Percentiles rank a stretch among this genome's conserved stretches.
phyloP scores from a whole-genome alignment of 2,329 filamentous ascomycete species.

The Alternaria arbusti region DNA sequence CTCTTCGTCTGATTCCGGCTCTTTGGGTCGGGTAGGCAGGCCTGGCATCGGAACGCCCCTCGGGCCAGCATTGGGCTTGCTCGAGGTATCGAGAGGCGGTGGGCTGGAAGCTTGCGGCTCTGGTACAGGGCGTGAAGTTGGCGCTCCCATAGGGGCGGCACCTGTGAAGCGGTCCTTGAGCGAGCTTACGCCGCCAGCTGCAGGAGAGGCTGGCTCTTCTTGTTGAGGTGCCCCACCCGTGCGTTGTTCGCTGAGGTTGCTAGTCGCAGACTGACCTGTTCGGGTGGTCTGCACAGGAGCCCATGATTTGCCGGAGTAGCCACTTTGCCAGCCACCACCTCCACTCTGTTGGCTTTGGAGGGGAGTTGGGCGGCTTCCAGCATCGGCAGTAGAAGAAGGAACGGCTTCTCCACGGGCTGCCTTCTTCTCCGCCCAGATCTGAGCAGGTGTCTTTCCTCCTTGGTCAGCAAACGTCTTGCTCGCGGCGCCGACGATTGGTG shows the following conservation, averaged over 20 bases:
- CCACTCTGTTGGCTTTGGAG: conserved; percentile 72
- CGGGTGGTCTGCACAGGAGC: conserved; percentile 77
- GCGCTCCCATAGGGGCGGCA: conserved; percentile 64
- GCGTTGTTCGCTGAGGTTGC: conserved; percentile 64
- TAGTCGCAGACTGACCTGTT: conserved; percentile 67
- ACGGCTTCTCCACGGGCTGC: conserved; percentile 72
- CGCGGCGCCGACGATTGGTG: conserved; percentile 75
- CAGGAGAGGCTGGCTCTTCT: conserved; percentile 62
- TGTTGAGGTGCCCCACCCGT: conserved; percentile 62
- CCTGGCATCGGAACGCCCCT: conserved; percentile 80
- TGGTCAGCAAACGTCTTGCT: conserved; percentile 94
- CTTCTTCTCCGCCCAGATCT: conserved; percentile 98
- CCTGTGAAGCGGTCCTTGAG: conserved; percentile 85
- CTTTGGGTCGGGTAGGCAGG: conserved; percentile 65
- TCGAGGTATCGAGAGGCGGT: conserved; percentile 69
- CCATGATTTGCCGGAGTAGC: conserved; percentile 90
- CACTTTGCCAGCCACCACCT: conserved; percentile 82
- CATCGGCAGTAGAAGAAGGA: conserved; percentile 48
- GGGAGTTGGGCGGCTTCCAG: conserved; percentile 30
- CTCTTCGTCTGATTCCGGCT: conserved; percentile 51
- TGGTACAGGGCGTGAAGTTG: conserved; percentile 51
- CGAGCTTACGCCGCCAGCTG: conserved; percentile 69
- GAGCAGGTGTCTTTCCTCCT: conserved; percentile 94
- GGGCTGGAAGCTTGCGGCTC: conserved; percentile 56
- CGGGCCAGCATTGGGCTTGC: conserved; percentile 68